Evolutionary conservation across 1,284 basidiomycete species (phyloP).

Genomic region (Blastosporella zonata): DNA sequence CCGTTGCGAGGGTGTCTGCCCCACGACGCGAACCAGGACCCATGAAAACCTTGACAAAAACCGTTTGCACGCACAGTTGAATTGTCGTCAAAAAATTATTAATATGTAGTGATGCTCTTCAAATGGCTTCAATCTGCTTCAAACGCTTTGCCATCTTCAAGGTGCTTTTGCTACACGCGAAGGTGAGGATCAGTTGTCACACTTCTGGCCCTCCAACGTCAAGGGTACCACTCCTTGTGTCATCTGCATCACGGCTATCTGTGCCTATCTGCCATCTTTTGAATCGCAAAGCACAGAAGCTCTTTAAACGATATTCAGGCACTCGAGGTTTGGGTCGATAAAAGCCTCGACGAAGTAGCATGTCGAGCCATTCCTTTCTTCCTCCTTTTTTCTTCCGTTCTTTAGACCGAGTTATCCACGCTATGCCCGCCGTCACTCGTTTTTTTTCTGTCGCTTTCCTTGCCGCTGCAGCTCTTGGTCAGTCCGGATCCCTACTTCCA

Average conservation of each 20-base stretch:
- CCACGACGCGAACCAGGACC: too few species aligned
- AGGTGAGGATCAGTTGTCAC: background rate
- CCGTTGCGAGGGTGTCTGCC: background rate
- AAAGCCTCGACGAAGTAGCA: background rate
- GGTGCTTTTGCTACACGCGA: background rate
- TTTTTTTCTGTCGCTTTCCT: conserved; percentile 8
- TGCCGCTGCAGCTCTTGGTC: background rate
- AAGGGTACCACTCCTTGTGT: background rate
- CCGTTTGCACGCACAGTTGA: too few species aligned
- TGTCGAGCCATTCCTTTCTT: background rate
- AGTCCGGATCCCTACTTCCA: background rate
- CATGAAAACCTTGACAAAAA: too few species aligned
- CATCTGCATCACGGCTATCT: background rate
- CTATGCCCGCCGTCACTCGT: conserved; percentile 6
- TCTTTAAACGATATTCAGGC: conserved; percentile 2
- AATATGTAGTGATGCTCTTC: too few species aligned
- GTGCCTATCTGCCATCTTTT: conserved; percentile 12
- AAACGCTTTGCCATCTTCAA: too few species aligned
- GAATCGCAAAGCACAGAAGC: background rate
- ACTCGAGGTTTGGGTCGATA: background rate
- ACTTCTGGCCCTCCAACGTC: background rate
- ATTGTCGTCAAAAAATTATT: too few species aligned
- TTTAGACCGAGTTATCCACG: background rate
- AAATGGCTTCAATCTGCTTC: too few species aligned
- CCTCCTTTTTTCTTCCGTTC: background rate